phyloP scores from a whole-genome alignment of 2,329 filamentous ascomycete genomes.

The Colletotrichum lupini region DNA sequence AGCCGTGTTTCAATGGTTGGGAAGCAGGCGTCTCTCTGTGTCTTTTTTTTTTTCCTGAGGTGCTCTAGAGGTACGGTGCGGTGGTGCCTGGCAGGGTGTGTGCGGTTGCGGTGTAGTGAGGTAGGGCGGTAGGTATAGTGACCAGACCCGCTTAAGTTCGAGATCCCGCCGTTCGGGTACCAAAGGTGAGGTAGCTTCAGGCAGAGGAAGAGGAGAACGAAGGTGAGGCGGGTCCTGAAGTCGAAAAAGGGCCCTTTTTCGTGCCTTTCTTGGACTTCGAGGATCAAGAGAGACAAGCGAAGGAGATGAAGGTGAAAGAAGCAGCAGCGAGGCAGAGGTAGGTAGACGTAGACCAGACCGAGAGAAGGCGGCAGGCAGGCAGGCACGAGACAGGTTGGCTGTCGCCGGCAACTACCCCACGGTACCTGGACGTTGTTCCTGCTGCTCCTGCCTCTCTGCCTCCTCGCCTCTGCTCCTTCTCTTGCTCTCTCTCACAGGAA shows the following conservation, averaged over 20 bases:
- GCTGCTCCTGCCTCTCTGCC: not conserved
- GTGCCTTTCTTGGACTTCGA: not conserved
- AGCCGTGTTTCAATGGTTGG: slow-evolving; percentile 31
- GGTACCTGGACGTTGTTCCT: not conserved
- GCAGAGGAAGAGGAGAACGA: not conserved
- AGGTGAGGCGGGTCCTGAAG: slow-evolving; percentile 19
- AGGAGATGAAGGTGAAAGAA: not conserved
- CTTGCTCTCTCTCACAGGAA: too few species aligned
- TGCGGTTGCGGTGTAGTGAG: not conserved
- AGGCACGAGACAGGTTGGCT: slow-evolving; percentile 2
- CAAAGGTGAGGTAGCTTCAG: slow-evolving; percentile 13
- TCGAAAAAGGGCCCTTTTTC: not conserved
- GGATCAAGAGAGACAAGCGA: slow-evolving; percentile 27
- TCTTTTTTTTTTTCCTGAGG: slow-evolving; percentile 42
- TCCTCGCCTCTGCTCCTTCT: not conserved
- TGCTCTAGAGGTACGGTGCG: not conserved
- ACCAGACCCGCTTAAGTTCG: slow-evolving; percentile 31
- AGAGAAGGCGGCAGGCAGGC: not conserved
- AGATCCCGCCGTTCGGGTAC: slow-evolving; percentile 26
- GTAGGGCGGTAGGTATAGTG: not conserved
- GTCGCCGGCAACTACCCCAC: slow-evolving; percentile 1
- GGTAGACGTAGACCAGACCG: not conserved
- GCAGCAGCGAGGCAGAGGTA: too few species aligned
- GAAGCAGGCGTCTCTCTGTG: slow-evolving; percentile 18
- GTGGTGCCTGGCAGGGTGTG: slow-evolving; percentile 21